These are phyloP conservation scores for Nakazawaea ernobii DNA, from an alignment of 805 yeast species.

Conservation along the genomic window DNA sequence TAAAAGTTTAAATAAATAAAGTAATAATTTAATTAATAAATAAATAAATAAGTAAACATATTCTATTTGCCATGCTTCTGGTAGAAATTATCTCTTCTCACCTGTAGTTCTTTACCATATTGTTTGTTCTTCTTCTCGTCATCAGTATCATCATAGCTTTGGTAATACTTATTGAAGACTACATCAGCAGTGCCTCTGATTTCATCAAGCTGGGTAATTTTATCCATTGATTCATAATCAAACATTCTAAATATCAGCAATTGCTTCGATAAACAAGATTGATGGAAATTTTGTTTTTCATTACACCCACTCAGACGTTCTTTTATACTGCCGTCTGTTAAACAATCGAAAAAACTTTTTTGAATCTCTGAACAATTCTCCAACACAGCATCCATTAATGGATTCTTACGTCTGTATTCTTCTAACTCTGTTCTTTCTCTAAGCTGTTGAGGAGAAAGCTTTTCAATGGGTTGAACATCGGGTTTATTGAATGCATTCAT, in stretches of 20 bases:
- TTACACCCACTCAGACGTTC: conserved; percentile 13
- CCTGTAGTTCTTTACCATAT: conserved; percentile 22
- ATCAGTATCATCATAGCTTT: conserved; percentile 19
- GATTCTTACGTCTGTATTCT: conserved; percentile 22
- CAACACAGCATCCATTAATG: conserved; percentile 21
- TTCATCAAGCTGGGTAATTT: conserved; percentile 22
- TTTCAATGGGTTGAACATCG: background rate
- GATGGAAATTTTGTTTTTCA: conserved; percentile 22
- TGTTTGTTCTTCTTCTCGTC: conserved; percentile 18
- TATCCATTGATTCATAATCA: conserved; percentile 24
- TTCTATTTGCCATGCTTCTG: conserved; percentile 20
- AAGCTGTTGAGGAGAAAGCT: conserved; percentile 12
- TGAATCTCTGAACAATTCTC: conserved; percentile 30
- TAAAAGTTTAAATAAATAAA: background rate
- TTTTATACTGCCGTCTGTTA: conserved; percentile 3
- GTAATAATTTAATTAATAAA: background rate
- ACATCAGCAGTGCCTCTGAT: conserved; percentile 24
- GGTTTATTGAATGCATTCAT: background rate
- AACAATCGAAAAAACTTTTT: conserved; percentile 21
- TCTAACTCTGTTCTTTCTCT: conserved; percentile 17
- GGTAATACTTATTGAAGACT: conserved; percentile 22
- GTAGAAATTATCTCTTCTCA: conserved; percentile 24
- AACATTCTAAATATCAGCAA: conserved; percentile 24
- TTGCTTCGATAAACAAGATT: conserved; percentile 25
- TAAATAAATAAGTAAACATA: background rate